These are phyloP conservation scores for Spergularia bocconei DNA, from an alignment of 148 eudicot genomes.

Conservation along the genomic window DNA sequence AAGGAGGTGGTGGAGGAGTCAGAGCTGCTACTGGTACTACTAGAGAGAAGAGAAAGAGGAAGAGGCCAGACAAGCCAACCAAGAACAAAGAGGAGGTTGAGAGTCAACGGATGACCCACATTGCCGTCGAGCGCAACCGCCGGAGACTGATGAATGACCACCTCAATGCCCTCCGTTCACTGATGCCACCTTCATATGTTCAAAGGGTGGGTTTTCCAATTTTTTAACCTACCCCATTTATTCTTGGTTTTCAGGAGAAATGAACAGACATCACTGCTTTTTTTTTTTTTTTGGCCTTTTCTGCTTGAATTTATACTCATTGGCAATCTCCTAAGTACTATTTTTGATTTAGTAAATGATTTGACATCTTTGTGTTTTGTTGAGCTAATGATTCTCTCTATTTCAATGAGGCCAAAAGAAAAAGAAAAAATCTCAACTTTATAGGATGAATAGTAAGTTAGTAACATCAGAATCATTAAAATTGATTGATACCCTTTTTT, in stretches of 20 bases:
- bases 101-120: constrained; percentile 60
- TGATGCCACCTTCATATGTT: constrained; percentile 56
- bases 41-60: constrained; percentile 25
- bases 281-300: constrained; percentile 11
- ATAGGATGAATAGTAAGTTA: too few species aligned
- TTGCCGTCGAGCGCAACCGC: constrained; percentile 60
- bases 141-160: constrained; percentile 58
- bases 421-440: too few species aligned
- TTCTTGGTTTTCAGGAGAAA: background rate
- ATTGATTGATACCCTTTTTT: too few species aligned
- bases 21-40: background rate
- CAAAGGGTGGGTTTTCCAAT: constrained; percentile 38
- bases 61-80: constrained; percentile 22
- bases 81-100: constrained; percentile 52
- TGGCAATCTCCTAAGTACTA: background rate
- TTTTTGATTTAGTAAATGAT: background rate
- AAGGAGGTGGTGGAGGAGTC: background rate
- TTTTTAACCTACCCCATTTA: background rate
- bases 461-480: too few species aligned
- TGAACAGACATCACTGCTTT: background rate
- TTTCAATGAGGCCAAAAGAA: background rate
- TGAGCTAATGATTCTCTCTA: background rate
- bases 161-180: constrained; percentile 45
- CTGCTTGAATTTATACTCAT: constrained; percentile 10
- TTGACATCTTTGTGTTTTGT: background rate